Percentiles rank a stretch among this genome's conserved stretches.
phyloP scores from a whole-genome alignment of 768 basidiomycete genomes.

The Xanthoconium stramineum region DNA sequence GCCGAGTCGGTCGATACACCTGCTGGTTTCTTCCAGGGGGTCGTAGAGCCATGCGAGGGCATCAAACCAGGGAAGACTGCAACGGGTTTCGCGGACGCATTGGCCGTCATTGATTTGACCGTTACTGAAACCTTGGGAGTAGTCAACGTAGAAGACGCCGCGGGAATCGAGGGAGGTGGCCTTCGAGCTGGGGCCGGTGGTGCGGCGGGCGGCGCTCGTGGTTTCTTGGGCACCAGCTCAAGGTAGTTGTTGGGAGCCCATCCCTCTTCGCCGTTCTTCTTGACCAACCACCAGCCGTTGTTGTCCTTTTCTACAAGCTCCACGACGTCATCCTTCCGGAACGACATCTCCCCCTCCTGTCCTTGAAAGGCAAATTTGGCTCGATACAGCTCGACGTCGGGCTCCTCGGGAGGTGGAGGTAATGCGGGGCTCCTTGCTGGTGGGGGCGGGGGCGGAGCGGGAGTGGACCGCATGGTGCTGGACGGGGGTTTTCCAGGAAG shows the following conservation, averaged over 20 bases:
- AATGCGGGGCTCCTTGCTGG: slow-evolving; percentile 46
- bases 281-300: slow-evolving; percentile 98
- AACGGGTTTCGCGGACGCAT: slow-evolving; percentile 70
- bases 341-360: slow-evolving; percentile 86
- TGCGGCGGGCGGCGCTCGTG: slow-evolving; percentile 61
- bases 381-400: slow-evolving; percentile 73
- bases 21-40: slow-evolving; percentile 70
- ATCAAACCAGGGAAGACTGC: slow-evolving; percentile 80
- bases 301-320: slow-evolving; percentile 90
- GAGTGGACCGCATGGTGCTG: slow-evolving; percentile 21
- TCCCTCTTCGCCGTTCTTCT: slow-evolving; percentile 76
- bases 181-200: slow-evolving; percentile 63
- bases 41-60: slow-evolving; percentile 60
- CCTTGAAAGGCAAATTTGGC: slow-evolving; percentile 92
- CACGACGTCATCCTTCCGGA: slow-evolving; percentile 89
- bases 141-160: slow-evolving; percentile 33
- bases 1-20: slow-evolving; percentile 32
- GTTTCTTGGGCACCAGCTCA: slow-evolving; percentile 69
- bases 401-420: slow-evolving; percentile 54
- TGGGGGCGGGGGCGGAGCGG: slow-evolving; percentile 35
- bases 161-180: slow-evolving; percentile 43
- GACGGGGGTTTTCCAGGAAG: slow-evolving; percentile 56
- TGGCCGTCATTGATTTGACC: slow-evolving; percentile 47
- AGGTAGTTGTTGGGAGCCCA: slow-evolving; percentile 97
- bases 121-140: slow-evolving; percentile 34